A percentile compares a stretch with the other conserved stretches of the same genome.
Evolutionary conservation across 495 filamentous ascomycete species (phyloP).

Genomic region (Aspergillus saccharolyticus): DNA sequence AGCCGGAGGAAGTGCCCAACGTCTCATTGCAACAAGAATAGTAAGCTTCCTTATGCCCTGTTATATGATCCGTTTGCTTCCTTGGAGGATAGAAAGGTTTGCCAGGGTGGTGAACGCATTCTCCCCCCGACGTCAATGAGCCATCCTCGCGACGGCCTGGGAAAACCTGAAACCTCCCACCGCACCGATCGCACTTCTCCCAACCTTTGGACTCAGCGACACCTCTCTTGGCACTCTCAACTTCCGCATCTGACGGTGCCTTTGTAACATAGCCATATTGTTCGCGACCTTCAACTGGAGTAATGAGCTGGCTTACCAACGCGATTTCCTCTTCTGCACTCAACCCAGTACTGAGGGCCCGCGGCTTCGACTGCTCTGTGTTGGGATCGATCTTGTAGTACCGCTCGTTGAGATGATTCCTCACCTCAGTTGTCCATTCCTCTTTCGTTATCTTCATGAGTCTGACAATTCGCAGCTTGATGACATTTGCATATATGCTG

Average conservation of each 20-base stretch:
- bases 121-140: conserved; percentile 66
- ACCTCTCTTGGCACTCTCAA: conserved; percentile 58
- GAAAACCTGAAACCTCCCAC: conserved; percentile 83
- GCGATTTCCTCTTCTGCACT: conserved; percentile 60
- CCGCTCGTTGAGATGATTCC: conserved; percentile 34
- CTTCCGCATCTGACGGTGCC: conserved; percentile 54
- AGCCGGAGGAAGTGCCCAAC: conserved; percentile 66
- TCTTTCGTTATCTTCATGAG: conserved; percentile 65
- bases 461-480: conserved; percentile 70
- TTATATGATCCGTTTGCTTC: conserved; percentile 43
- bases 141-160: conserved; percentile 83
- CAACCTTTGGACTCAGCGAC: conserved; percentile 63
- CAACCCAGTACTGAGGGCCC: conserved; percentile 60
- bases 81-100: conserved; percentile 50
- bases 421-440: conserved; percentile 57
- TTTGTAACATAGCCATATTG: conserved; percentile 69
- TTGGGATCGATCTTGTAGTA: conserved; percentile 38
- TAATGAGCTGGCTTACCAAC: conserved; percentile 54
- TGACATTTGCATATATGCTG: conserved; percentile 70
- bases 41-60: conserved; percentile 45
- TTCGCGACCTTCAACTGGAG: conserved; percentile 54
- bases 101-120: conserved; percentile 73
- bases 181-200: conserved; percentile 87
- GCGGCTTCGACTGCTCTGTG: conserved; percentile 21
- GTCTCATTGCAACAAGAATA: conserved; percentile 74